Evolutionary conservation across 805 yeast genomes (phyloP).

Genomic region (Metschnikowia lachancei): DNA sequence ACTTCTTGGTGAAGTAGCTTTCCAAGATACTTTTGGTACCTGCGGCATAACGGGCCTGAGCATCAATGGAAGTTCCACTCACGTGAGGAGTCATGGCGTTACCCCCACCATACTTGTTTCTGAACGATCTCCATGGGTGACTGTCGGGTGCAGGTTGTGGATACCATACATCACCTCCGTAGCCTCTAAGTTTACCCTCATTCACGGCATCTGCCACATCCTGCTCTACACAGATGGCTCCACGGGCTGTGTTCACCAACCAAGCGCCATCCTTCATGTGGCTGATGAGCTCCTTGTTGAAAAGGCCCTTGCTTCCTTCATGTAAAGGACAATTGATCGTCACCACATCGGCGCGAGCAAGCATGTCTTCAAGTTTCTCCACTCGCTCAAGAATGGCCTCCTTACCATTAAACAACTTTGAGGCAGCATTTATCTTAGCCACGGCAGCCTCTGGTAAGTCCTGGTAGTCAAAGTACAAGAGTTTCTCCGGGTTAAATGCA

Average conservation of each 20-base stretch:
- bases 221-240: slow-evolving; percentile 70
- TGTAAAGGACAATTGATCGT: slow-evolving; percentile 79
- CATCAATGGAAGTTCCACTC: slow-evolving; percentile 77
- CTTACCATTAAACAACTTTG: slow-evolving; percentile 43
- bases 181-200: slow-evolving; percentile 69
- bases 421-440: slow-evolving; percentile 36
- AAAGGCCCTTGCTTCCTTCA: slow-evolving; percentile 62
- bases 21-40: slow-evolving; percentile 67
- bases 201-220: slow-evolving; percentile 74
- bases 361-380: slow-evolving; percentile 60
- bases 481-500: slow-evolving; percentile 72
- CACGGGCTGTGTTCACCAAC: slow-evolving; percentile 78
- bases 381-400: slow-evolving; percentile 56
- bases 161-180: slow-evolving; percentile 85
- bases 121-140: slow-evolving; percentile 76
- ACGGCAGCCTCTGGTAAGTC: slow-evolving; percentile 53
- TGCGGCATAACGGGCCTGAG: slow-evolving; percentile 68
- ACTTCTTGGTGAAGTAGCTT: slow-evolving; percentile 58
- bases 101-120: slow-evolving; percentile 60
- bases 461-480: slow-evolving; percentile 75
- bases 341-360: slow-evolving; percentile 65
- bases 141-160: slow-evolving; percentile 79
- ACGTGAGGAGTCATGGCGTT: slow-evolving; percentile 85
- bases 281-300: slow-evolving; percentile 62
- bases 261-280: slow-evolving; percentile 73